A percentile compares a stretch with the other conserved stretches of the same genome.
Evolutionary conservation across 164 flowering plant species (phyloP).

Genomic region (Houttuynia cordata): DNA sequence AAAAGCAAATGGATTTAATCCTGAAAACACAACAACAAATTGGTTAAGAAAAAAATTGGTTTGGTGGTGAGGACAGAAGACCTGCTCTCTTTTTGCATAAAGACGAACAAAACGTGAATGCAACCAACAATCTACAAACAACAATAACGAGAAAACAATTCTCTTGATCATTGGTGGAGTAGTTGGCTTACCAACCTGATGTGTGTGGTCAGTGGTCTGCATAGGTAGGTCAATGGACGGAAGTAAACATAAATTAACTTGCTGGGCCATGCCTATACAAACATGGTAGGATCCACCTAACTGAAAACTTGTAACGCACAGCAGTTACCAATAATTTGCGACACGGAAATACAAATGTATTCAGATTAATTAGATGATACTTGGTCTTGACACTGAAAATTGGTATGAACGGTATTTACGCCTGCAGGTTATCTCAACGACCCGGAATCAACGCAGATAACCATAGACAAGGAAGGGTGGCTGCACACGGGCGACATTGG

Average conservation of each 20-base stretch:
- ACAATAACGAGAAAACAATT: background rate
- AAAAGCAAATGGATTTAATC: no score
- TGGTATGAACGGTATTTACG: background rate
- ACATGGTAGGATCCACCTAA: background rate
- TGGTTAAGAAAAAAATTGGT: no score
- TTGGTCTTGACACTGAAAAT: no score
- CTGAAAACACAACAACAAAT: no score
- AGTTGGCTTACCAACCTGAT: background rate
- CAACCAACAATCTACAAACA: background rate
- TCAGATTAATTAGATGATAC: no score
- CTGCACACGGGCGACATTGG: slow-evolving; percentile 92
- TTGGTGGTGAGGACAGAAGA: no score
- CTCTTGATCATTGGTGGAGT: background rate
- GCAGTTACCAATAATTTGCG: background rate
- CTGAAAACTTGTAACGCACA: background rate
- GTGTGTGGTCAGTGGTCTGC: no score
- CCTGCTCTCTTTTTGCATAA: no score
- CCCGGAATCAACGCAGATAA: slow-evolving; percentile 53
- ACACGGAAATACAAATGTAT: background rate
- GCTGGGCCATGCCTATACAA: no score
- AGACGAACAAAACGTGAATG: no score
- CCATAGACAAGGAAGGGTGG: slow-evolving; percentile 92
- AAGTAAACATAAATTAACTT: no score
- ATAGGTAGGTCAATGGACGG: no score
- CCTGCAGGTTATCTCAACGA: slow-evolving; percentile 45